Evolutionary conservation across 2,329 filamentous ascomycete genomes (phyloP).

Genomic region (Akanthomyces uredinophilus): DNA sequence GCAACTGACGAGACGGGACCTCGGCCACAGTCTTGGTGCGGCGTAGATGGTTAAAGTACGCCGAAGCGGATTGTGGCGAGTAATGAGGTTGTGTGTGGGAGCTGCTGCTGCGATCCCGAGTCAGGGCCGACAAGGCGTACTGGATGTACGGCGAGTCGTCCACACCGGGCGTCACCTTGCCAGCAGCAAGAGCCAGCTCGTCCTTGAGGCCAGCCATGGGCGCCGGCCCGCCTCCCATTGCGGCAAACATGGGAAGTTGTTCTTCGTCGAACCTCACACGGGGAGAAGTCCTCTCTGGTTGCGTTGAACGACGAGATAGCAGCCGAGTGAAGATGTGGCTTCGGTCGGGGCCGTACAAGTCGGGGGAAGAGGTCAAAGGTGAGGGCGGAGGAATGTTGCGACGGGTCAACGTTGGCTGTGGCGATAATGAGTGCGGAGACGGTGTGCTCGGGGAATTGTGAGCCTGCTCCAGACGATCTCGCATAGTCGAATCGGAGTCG

Average conservation of each 20-base stretch:
- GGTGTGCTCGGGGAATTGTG: conserved; percentile 15
- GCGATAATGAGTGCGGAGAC: conserved; percentile 26
- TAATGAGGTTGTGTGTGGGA: conserved; percentile 48
- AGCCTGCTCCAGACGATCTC: not conserved
- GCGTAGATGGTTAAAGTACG: conserved; percentile 19
- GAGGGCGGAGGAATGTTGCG: conserved; percentile 19
- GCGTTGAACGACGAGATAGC: not conserved
- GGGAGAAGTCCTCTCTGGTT: conserved; percentile 11
- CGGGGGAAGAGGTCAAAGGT: not conserved
- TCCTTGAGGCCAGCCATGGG: conserved; percentile 41
- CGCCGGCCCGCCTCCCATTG: conserved; percentile 20
- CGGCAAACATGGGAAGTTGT: conserved; percentile 35
- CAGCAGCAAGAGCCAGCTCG: conserved; percentile 44
- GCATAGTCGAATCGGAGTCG: conserved; percentile 6
- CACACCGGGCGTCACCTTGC: conserved; percentile 65
- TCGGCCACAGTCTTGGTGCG: conserved; percentile 1
- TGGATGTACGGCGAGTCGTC: conserved; percentile 86
- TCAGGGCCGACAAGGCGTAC: conserved; percentile 84
- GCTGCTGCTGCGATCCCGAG: conserved; percentile 61
- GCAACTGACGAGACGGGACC: conserved; percentile 15
- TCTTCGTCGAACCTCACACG: conserved; percentile 35
- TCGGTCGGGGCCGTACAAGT: conserved; percentile 12
- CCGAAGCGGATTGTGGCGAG: conserved; percentile 35
- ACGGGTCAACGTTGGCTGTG: conserved; percentile 29
- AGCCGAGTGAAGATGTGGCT: conserved; percentile 14